Evolutionary conservation across 208 protist genomes (phyloP), one percentile per base, ranked within the genome.

Genomic region (Leishmania arabica): DNA sequence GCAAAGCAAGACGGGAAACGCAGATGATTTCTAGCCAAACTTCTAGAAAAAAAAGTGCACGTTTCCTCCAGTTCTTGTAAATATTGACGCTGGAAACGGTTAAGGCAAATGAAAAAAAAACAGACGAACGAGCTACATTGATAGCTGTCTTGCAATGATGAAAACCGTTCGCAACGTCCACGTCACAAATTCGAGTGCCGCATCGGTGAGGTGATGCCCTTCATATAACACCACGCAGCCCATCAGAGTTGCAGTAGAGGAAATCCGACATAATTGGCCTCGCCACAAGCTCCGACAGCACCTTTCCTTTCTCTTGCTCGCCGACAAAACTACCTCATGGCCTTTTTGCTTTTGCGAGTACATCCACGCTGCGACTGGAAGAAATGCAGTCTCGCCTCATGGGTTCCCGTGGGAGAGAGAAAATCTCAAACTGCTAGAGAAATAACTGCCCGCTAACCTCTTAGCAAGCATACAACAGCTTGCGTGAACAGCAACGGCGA

Each of bases 1-100:
- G 53, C 15, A 47, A 34, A n/a, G 53, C 72, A 62, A 75, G 49
- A 51, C 72, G n/a, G 31, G 31, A 76, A 62, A 76, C 31, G 51
- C 51, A 58, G 72, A 62, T 13, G 24, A 45, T 24, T 42, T 24
- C 45, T 27, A 76, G 51, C 4, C 51, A 24, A 34, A 54, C 51
- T 62, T 62, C 72, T 73, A 34, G 4, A 54, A 31, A 40, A 53
- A 53, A 40, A 53, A 11, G 27, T 54, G 27, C 64, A 37, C n/a
- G 69, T 19, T 53, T 2, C 42, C 19, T 51, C 9, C 13, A 73
- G 69, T 1, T 54, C 69, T 53, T 34, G 6, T 37, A 54, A 37
- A 73, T 73, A 73, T 1, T 54, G 69, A 51, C 27, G n/a, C 42
- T 37, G 69, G 27, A 31, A 73, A 73, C 45, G 69, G 69, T 34